Percentiles rank a stretch among this genome's conserved stretches.
Evolutionary conservation across 2,329 filamentous ascomycete genomes (phyloP).

Genomic region (Chaetomium sp.): DNA sequence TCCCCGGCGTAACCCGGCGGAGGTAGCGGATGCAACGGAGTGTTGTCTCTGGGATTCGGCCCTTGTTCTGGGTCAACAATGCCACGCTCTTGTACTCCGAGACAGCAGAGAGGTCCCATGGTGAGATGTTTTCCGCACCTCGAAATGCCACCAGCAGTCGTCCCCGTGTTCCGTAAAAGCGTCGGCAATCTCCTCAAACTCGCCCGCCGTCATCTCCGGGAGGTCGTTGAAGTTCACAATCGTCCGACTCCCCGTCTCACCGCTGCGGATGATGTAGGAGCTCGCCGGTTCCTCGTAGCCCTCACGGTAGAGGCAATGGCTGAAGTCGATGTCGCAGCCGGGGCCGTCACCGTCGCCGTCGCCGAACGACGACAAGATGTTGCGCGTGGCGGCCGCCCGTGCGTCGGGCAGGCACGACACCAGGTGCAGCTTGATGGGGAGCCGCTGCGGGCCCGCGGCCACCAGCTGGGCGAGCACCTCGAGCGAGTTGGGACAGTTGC

Average conservation of each 20-base stretch:
- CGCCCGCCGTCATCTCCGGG: conserved; percentile 65
- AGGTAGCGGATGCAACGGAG: conserved; percentile 61
- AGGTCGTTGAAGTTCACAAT: conserved; percentile 71
- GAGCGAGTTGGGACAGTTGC: conserved; percentile 72
- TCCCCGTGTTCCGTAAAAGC: conserved; percentile 41
- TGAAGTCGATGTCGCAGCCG: conserved; percentile 44
- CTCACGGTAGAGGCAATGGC: conserved; percentile 61
- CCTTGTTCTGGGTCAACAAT: conserved; percentile 45
- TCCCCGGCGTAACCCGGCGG: conserved; percentile 47
- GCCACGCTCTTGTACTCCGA: not conserved
- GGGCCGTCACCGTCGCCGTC: conserved; percentile 29
- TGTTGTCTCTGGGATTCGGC: conserved; percentile 64
- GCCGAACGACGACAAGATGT: conserved; percentile 59
- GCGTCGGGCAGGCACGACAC: conserved; percentile 57
- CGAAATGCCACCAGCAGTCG: conserved; percentile 70
- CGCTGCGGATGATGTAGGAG: conserved; percentile 69
- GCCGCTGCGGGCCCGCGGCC: conserved; percentile 31
- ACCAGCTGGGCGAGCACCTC: conserved; percentile 70
- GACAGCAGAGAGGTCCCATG: not conserved
- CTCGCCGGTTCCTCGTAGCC: conserved; percentile 60
- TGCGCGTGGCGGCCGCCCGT: conserved; percentile 52
- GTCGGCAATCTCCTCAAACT: conserved; percentile 55
- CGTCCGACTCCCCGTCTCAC: conserved; percentile 62
- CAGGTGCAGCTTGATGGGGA: conserved; percentile 41
- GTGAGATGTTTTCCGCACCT: conserved; percentile 49